Evolutionary conservation across 305 asterid species (phyloP).

Genomic region (Fraxinus sp.): DNA sequence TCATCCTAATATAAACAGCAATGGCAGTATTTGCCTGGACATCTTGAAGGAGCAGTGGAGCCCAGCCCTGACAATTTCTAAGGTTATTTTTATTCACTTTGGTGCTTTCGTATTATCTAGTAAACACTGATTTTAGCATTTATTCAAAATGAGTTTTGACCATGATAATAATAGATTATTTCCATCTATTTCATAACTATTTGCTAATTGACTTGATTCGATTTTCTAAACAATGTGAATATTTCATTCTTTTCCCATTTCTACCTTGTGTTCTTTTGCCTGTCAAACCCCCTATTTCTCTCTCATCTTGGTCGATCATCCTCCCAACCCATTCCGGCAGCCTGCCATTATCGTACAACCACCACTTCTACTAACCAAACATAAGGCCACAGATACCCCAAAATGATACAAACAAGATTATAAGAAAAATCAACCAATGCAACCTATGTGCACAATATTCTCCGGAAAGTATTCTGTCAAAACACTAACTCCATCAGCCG

Average conservation of each 20-base stretch:
- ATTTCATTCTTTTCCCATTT: neutral
- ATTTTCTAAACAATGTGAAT: neutral
- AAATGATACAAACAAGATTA: neutral
- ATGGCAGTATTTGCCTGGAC: slow-evolving; percentile 68
- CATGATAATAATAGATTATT: neutral
- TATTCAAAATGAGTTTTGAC: neutral
- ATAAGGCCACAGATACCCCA: neutral
- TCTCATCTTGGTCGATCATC: neutral
- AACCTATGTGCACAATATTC: neutral
- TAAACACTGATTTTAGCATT: neutral
- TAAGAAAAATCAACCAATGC: neutral
- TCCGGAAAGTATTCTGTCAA: neutral
- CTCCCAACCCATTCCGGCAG: neutral
- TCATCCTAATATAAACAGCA: slow-evolving; percentile 65
- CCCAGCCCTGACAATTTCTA: slow-evolving; percentile 68
- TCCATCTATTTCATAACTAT: neutral
- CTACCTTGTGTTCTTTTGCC: neutral
- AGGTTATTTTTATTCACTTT: slow-evolving; percentile 33
- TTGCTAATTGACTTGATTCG: neutral
- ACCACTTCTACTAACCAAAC: neutral
- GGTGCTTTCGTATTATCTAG: neutral
- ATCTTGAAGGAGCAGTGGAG: slow-evolving; percentile 74
- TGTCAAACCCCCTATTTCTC: neutral
- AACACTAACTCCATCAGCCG: neutral
- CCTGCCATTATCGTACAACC: neutral